Evolutionary conservation across 2,329 filamentous ascomycete genomes (phyloP), one percentile per base, ranked within the genome.

Genomic region (Colletotrichum godetiae): DNA sequence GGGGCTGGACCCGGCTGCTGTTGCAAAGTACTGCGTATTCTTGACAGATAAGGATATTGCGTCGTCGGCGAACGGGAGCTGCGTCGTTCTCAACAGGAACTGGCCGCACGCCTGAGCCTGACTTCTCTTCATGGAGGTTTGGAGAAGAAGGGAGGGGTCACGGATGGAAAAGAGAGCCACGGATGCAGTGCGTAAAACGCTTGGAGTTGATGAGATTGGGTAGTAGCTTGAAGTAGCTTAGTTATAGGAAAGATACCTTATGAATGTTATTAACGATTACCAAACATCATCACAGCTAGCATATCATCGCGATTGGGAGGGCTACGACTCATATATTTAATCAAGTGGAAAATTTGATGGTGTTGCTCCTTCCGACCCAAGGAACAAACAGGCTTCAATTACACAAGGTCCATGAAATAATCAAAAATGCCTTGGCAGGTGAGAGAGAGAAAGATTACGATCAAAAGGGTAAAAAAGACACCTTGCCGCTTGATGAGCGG

Each of bases 1-100:
- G 10, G 73, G 73, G 11, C 66, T 86, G 3, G 75, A 78, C 22
- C 74, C 82, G 15, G 77, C 75, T n/a, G 79, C 82, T 56, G 84
- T 85, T 1, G 85, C 83, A 57, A 83, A 82, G 68, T 84, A 84
- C 70, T 80, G 80, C 57, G 68, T 80, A 2, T 84, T 85, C 69
- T 68, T 85, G 61, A 76, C 80, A 13, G 81, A 83, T 59, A 73
- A 76, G 60, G 78, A 80, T 57, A 80, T 84, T 59, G 80, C 80
- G 19, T 74, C 74, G 7, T 76, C 77, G 12, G 77, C 79, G 5
- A 84, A 84, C 68, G 82, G 82, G 4, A 79, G 77, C 19, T 78
- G 76, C 19, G 75, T 83, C 27, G 73, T 78, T 1, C 78, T 84
- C 53, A 82, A 82, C 74, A 79, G 78, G 61, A 83, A 83, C 76